phyloP scores from a whole-genome alignment of 1,284 basidiomycete species.

The Rhodofomes roseus region DNA sequence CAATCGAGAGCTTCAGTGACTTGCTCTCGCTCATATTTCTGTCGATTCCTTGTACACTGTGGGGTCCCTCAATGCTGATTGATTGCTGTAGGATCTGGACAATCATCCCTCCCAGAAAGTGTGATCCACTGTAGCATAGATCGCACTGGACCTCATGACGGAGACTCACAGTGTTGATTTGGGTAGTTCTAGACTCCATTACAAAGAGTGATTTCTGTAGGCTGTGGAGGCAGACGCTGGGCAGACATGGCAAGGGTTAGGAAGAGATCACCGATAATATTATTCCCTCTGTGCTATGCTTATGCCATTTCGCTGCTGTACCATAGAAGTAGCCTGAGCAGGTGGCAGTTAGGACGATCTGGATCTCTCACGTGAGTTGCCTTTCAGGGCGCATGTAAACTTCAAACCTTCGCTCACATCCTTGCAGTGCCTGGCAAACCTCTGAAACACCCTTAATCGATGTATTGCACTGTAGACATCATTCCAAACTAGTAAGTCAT shows the following conservation, averaged over 20 bases:
- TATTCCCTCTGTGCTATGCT: too few species aligned
- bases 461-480: too few species aligned
- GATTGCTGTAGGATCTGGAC: background rate
- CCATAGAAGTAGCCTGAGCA: too few species aligned
- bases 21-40: background rate
- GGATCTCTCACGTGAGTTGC: too few species aligned
- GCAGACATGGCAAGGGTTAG: background rate
- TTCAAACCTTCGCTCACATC: too few species aligned
- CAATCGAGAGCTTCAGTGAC: background rate
- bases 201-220: background rate
- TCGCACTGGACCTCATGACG: background rate
- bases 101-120: background rate
- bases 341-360: too few species aligned
- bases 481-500: too few species aligned
- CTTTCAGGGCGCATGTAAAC: too few species aligned
- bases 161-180: background rate
- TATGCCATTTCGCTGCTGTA: too few species aligned
- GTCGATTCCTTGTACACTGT: background rate
- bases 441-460: too few species aligned
- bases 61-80: background rate
- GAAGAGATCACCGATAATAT: too few species aligned
- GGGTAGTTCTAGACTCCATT: background rate
- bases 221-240: background rate
- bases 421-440: too few species aligned
- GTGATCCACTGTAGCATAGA: background rate